Base-by-base conservation (phyloP, 1,284 basidiomycete genomes). In the Waitea zeae region DNA sequence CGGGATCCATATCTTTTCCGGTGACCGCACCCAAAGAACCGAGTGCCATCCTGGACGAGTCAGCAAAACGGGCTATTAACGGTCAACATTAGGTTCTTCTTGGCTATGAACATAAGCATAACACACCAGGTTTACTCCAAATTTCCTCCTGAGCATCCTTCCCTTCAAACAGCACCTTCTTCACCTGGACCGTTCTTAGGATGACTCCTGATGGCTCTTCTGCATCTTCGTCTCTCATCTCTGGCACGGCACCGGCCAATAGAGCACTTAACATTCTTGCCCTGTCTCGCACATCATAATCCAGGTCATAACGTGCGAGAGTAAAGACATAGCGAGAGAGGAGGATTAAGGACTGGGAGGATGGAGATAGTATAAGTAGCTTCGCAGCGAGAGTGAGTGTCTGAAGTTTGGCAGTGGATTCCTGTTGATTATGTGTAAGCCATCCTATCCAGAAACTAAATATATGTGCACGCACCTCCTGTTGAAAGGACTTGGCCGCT, bases 271-370 rank as follows among this genome's bases (percentile, higher is more conserved):
- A 51, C 66, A 88, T 81, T 30, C 90, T 65, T 3, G 74, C 78
- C 13, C 88, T 74, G 52, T 95, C 90, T 22, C 90, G 69, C 20
- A 95, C 78, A 46, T 92, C 87, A 51, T 86, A 92, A 46, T 81
- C 72, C 11, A 57, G 45, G 51, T 96, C 92, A 51, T 90, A 96
- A 37, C 81, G 68, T 1, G 86, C 88, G n/a, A 95, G 67, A 1
- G 69, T 65, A 42, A 90, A 71, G 12, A 87, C 68, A 48, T 95
- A 84, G 37, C 64, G 66, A 36, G 64, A 62, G 34, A 95, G 51
- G 20, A 71, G 50, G 41, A 52, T 48, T 6, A 83, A 43, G 1
- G 54, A 62, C 31, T 55, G 53, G 33, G 74, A 60, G 1, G 56
- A 52, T 2, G 80, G 73, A n/a, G 62, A 67, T 11, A 88, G 56